Evolutionary conservation across 768 basidiomycete species (phyloP).

Genomic region (Pleurotus citrinopileatus): DNA sequence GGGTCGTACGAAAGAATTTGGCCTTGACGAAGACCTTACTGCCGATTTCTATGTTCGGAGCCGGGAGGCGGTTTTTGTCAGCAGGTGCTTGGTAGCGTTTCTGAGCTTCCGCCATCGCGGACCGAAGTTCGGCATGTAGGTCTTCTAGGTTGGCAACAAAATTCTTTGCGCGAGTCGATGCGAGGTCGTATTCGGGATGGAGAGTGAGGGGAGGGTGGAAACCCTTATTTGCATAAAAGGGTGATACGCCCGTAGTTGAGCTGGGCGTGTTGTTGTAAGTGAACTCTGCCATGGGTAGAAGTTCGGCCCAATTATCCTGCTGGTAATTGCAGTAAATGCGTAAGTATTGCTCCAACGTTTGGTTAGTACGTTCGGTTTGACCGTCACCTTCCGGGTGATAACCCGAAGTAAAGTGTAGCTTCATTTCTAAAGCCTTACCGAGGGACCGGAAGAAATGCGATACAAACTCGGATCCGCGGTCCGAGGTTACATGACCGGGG

Average conservation of each 20-base stretch:
- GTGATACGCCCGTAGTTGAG: constrained; percentile 29
- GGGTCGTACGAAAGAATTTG: constrained; percentile 35
- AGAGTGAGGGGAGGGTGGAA: constrained; percentile 27
- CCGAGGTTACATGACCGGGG: constrained; percentile 29
- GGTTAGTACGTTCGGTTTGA: constrained; percentile 35
- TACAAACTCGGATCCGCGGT: constrained; percentile 28
- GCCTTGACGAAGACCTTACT: constrained; percentile 33
- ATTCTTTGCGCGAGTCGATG: constrained; percentile 21
- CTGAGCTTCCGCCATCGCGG: constrained; percentile 28
- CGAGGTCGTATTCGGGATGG: constrained; percentile 29
- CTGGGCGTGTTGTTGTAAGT: constrained; percentile 34
- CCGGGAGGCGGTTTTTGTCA: constrained; percentile 19
- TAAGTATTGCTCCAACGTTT: constrained; percentile 35
- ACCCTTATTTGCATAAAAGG: constrained; percentile 33
- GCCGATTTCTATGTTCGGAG: constrained; percentile 25
- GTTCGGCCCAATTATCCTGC: constrained; percentile 42
- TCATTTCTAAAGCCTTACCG: constrained; percentile 13
- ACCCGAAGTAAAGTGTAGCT: constrained; percentile 26
- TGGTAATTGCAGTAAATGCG: constrained; percentile 30
- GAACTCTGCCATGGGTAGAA: constrained; percentile 38
- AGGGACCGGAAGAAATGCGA: constrained; percentile 27
- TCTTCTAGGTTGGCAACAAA: too few species aligned
- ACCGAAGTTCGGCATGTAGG: constrained; percentile 31
- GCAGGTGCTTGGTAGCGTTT: constrained; percentile 24
- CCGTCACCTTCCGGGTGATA: constrained; percentile 45